phyloP scores from a whole-genome alignment of 345 rosid genomes.

The Raphanus raphanistrum region DNA sequence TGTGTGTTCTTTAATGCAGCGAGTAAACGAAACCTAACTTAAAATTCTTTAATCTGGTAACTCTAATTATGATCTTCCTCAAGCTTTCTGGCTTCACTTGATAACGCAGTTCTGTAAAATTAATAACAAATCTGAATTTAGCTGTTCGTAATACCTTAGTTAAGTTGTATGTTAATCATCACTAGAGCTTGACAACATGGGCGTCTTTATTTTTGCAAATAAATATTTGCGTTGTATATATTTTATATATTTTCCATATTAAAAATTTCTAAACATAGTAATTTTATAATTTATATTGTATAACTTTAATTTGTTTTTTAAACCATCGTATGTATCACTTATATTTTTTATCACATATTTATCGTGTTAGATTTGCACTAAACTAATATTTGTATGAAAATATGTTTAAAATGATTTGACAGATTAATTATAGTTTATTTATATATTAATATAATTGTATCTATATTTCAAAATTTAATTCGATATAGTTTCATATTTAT shows the following conservation, averaged over 20 bases:
- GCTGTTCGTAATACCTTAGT: neutral
- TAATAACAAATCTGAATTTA: neutral
- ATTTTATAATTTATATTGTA: no score
- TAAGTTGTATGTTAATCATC: neutral
- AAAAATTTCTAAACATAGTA: neutral
- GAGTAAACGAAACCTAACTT: slow-evolving; percentile 16
- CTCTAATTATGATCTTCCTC: slow-evolving; percentile 2
- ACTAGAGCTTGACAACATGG: neutral
- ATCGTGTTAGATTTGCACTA: neutral
- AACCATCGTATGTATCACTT: neutral
- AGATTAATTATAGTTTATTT: neutral
- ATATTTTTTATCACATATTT: neutral
- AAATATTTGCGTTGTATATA: neutral
- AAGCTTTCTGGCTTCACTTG: slow-evolving; percentile 14
- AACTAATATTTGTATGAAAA: neutral
- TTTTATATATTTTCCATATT: no score
- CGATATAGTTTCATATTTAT: no score
- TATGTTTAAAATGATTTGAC: neutral
- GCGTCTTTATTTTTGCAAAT: no score
- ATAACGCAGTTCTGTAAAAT: neutral
- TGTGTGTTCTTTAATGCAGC: slow-evolving; percentile 8
- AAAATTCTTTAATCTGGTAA: neutral
- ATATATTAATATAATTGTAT: no score
- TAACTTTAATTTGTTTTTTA: no score
- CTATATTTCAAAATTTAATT: no score